phyloP scores from a whole-genome alignment of 352 stramenopile species.

The Phytophthora capsici region DNA sequence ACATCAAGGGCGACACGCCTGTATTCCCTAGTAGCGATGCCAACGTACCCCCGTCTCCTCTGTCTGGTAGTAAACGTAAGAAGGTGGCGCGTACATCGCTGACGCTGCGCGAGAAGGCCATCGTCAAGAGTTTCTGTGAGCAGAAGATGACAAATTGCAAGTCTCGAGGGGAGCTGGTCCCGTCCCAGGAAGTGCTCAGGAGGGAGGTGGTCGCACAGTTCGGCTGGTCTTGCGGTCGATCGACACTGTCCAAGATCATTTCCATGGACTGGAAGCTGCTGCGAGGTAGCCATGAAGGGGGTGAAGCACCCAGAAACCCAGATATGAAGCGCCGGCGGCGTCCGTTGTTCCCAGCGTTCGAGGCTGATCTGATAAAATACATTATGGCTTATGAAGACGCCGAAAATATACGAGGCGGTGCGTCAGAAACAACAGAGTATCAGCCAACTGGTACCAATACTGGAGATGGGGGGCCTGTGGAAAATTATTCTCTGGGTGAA shows the following conservation, averaged over 20 bases:
- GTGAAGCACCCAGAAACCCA: conserved; percentile 56
- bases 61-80: conserved; percentile 28
- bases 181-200: conserved; percentile 68
- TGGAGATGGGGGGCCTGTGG: not conserved
- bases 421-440: not conserved
- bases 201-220: conserved; percentile 61
- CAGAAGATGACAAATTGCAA: conserved; percentile 67
- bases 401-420: not conserved
- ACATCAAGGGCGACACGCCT: not conserved
- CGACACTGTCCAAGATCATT: conserved; percentile 81
- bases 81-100: conserved; percentile 53
- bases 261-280: conserved; percentile 69
- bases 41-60: not conserved
- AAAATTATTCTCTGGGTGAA: not conserved
- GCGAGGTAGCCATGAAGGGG: conserved; percentile 31
- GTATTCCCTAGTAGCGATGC: not conserved
- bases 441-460: not conserved
- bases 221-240: conserved; percentile 69
- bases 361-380: conserved; percentile 67
- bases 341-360: conserved; percentile 75
- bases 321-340: conserved; percentile 80
- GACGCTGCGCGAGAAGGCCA: conserved; percentile 73
- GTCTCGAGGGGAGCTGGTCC: conserved; percentile 53
- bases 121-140: conserved; percentile 83
- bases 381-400: conserved; percentile 41